A percentile compares a stretch with the other conserved stretches of the same genome.
Conservation (phyloP, 2,329 filamentous ascomycete genomes). For the Fusarium musae region DNA sequence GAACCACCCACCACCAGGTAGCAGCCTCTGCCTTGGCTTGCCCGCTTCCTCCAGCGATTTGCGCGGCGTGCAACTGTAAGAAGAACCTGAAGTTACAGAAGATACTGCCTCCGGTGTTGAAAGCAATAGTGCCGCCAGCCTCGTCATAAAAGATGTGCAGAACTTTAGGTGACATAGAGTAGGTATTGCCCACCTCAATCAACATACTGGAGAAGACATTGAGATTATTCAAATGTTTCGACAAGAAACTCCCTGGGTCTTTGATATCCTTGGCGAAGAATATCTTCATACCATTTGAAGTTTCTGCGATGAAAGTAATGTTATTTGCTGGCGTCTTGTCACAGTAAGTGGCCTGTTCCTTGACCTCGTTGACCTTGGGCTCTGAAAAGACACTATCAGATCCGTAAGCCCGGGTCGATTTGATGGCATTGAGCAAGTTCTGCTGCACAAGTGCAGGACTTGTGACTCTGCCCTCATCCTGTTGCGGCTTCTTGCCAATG, state of each 20-base stretch:
- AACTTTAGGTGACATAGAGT: conserved; percentile 73
- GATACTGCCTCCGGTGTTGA: conserved; percentile 86
- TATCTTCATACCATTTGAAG: conserved; percentile 77
- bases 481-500: conserved; percentile 36
- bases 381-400: conserved; percentile 78
- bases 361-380: conserved; percentile 77
- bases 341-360: conserved; percentile 87
- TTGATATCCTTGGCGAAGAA: conserved; percentile 71
- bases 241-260: conserved; percentile 66
- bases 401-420: conserved; percentile 80
- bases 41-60: conserved; percentile 51
- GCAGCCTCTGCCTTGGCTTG: conserved; percentile 73
- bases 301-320: conserved; percentile 75
- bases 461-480: conserved; percentile 65
- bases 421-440: conserved; percentile 81
- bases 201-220: conserved; percentile 77
- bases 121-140: conserved; percentile 84
- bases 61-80: conserved; percentile 75
- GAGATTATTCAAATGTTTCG: conserved; percentile 68
- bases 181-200: conserved; percentile 75
- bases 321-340: conserved; percentile 80
- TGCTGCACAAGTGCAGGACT: conserved; percentile 71
- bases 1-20: conserved; percentile 93
- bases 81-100: conserved; percentile 97
- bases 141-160: conserved; percentile 92